Evolutionary conservation across 805 yeast species (phyloP).

Genomic region (Wickerhamiella cacticola): DNA sequence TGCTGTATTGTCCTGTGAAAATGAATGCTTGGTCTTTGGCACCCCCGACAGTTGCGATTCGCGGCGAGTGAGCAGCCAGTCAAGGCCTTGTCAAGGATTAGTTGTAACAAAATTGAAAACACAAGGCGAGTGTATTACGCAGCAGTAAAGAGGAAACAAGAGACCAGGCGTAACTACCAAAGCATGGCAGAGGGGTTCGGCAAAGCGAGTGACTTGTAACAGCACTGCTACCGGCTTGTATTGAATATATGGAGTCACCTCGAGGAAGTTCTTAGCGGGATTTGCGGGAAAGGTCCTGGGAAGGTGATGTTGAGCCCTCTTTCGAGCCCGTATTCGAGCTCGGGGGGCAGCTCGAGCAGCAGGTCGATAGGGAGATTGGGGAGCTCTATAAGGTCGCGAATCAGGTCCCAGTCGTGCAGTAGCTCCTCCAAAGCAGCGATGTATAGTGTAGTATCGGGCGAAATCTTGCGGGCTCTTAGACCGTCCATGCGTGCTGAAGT

Average conservation of each 20-base stretch:
- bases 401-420: constrained; percentile 5
- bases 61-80: no score
- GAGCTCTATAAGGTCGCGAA: neutral
- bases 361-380: neutral
- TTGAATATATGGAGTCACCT: neutral
- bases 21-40: no score
- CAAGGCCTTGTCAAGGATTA: no score
- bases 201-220: neutral
- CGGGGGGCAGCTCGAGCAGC: constrained; percentile 4
- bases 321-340: neutral
- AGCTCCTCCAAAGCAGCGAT: constrained; percentile 3
- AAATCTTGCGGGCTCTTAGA: constrained; percentile 2
- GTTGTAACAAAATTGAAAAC: no score
- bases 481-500: constrained; percentile 6
- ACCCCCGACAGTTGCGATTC: no score
- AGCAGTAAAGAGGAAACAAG: no score
- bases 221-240: neutral
- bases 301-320: no score
- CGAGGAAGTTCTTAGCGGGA: neutral
- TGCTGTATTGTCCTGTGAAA: no score
- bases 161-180: neutral
- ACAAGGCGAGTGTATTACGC: no score
- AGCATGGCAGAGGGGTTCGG: neutral
- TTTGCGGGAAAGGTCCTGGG: constrained; percentile 4
- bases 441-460: neutral